phyloP scores from a whole-genome alignment of 1,139 yeast genomes.

The Pichia sp. region DNA sequence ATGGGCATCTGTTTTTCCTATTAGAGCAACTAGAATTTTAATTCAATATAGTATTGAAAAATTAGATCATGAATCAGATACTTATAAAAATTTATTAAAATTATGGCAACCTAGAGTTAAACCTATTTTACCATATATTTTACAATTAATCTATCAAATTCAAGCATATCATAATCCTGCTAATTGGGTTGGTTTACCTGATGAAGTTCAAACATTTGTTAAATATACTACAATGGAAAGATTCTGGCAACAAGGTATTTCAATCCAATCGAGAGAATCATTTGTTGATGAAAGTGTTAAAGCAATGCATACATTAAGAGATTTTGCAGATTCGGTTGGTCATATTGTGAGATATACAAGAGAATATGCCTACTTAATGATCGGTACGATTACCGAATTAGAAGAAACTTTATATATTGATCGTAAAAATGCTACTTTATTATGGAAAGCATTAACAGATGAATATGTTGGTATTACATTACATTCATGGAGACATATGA shows the following conservation, averaged over 20 bases:
- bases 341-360: constrained; percentile 92
- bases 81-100: constrained; percentile 61
- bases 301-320: constrained; percentile 88
- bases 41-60: constrained; percentile 94
- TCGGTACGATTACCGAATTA: constrained; percentile 83
- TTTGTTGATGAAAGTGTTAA: constrained; percentile 91
- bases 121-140: constrained; percentile 84
- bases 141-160: constrained; percentile 80
- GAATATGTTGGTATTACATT: constrained; percentile 81
- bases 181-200: constrained; percentile 83
- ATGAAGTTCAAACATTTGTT: constrained; percentile 86
- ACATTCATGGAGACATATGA: constrained; percentile 97
- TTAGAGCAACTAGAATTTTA: constrained; percentile 89
- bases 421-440: constrained; percentile 66
- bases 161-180: constrained; percentile 92
- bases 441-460: constrained; percentile 85
- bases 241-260: constrained; percentile 98
- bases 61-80: constrained; percentile 69
- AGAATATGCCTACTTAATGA: constrained; percentile 86
- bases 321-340: constrained; percentile 98
- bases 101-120: constrained; percentile 92
- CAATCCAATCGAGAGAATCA: constrained; percentile 88
- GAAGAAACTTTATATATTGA: constrained; percentile 86
- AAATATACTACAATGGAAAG: constrained; percentile 83
- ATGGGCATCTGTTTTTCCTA: constrained; percentile 93